phyloP scores from a whole-genome alignment of 2,329 filamentous ascomycete species.

The Aspergillus piperis region DNA sequence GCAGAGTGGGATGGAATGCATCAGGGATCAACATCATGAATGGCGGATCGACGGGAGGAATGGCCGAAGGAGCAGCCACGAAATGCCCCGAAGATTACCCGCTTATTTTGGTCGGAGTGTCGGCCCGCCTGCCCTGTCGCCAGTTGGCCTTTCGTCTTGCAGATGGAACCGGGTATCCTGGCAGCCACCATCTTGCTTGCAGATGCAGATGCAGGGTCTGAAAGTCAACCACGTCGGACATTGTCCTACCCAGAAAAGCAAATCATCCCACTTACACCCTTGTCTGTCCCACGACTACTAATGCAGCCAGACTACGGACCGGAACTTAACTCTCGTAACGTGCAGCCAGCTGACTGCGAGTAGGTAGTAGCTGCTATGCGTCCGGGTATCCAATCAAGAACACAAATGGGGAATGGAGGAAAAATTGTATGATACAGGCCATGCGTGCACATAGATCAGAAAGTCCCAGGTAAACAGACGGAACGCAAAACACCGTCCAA shows the following conservation, averaged over 20 bases:
- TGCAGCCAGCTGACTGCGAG: neutral
- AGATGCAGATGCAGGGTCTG: neutral
- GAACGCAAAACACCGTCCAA: slow-evolving; percentile 24
- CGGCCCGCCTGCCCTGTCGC: slow-evolving; percentile 19
- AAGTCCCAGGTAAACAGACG: slow-evolving; percentile 8
- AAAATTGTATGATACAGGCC: neutral
- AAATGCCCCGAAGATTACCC: slow-evolving; percentile 32
- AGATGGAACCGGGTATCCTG: neutral
- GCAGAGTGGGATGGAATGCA: neutral
- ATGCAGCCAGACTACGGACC: neutral
- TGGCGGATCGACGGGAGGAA: slow-evolving; percentile 3
- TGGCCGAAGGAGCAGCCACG: neutral
- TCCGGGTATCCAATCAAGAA: slow-evolving; percentile 1
- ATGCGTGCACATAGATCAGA: neutral
- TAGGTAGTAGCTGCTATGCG: neutral
- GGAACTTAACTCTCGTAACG: neutral
- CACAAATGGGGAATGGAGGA: neutral
- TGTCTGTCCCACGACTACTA: too few species aligned
- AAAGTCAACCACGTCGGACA: too few species aligned
- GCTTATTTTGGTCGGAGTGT: slow-evolving; percentile 17
- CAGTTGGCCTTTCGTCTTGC: neutral
- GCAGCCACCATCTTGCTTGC: neutral
- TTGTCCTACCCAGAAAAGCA: too few species aligned
- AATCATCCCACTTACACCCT: too few species aligned
- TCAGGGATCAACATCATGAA: neutral